Evolutionary conservation across 78 protist species (phyloP).

Genomic region (Dictyostelium brefeldianum): DNA sequence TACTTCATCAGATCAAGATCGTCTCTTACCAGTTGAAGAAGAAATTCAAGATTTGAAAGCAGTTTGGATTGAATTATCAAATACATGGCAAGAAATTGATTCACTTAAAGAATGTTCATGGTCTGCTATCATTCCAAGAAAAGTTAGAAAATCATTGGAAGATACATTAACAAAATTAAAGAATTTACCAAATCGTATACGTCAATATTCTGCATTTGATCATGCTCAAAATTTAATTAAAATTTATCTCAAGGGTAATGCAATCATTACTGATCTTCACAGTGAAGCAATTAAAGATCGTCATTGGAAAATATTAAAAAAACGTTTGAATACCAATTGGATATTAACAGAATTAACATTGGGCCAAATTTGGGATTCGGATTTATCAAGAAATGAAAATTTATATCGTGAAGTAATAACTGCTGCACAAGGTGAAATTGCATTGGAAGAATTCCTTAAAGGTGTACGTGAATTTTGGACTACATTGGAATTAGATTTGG

Average conservation of each 20-base stretch:
- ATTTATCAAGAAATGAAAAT: slow-evolving; percentile 83
- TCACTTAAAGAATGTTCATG: slow-evolving; percentile 89
- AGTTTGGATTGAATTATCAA: slow-evolving; percentile 86
- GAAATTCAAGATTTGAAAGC: slow-evolving; percentile 91
- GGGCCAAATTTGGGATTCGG: slow-evolving; percentile 92
- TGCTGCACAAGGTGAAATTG: slow-evolving; percentile 98
- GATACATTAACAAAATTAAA: slow-evolving; percentile 75
- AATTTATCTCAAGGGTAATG: slow-evolving; percentile 82
- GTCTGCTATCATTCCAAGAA: slow-evolving; percentile 93
- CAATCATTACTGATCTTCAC: slow-evolving; percentile 88
- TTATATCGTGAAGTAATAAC: slow-evolving; percentile 90
- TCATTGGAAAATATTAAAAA: slow-evolving; percentile 92
- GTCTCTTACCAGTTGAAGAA: slow-evolving; percentile 71
- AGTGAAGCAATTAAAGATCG: slow-evolving; percentile 92
- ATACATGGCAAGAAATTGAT: slow-evolving; percentile 83
- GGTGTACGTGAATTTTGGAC: slow-evolving; percentile 94
- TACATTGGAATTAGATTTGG: slow-evolving; percentile 89
- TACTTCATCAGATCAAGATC: slow-evolving; percentile 41
- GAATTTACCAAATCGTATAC: slow-evolving; percentile 88
- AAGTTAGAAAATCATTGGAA: slow-evolving; percentile 76
- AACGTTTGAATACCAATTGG: slow-evolving; percentile 82
- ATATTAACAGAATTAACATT: slow-evolving; percentile 87
- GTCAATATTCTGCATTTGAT: slow-evolving; percentile 92
- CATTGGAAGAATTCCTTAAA: slow-evolving; percentile 95
- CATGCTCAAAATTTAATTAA: slow-evolving; percentile 64